Base-by-base conservation (phyloP, 1,139 yeast genomes). In the Debaryomycetaceae sp. region DNA sequence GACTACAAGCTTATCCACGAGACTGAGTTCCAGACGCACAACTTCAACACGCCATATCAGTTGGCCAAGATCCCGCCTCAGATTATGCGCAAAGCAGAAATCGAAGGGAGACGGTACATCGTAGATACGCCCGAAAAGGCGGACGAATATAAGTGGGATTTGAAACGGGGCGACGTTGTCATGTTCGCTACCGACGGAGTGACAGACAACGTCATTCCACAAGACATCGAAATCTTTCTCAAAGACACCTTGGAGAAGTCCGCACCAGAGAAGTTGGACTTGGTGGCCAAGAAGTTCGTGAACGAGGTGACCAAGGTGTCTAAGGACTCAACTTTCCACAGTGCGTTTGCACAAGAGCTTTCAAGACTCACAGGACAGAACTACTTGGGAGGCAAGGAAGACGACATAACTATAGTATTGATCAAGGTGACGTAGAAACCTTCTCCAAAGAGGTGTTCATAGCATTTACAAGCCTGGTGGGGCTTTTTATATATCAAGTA, bases 161-260 rank as follows among this genome's bases (percentile, higher is more conserved):
- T 87, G 42, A 56, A 81, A 55, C 78, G 76, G 46, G 81, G 83
- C 41, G 98, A 93, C 62, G 69, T 93, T 11, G 80, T 93, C 4
- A 66, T 93, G 47, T 83, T 91, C 59, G 95, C 96, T 38, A 89
- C 98, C 1, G 99, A 93, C 66, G 99, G 99, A 24, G 86, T 93
- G 42, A 83, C 88, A 23, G 99, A 93, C 65, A 93, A 93, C 62
- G 80, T 91, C 39, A 77, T 81, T 37, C 75, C 85, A 1, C 79
- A 80, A 43, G 97, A 90, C 59, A 84, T 90, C 44, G 89, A 83
- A 54, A 59, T 76, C 11, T 83, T 73, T 52, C 64, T 83, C 47
- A 67, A 67, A 37, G 87, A 82, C 56, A 72, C 75, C 42, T 50
- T 62, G 23, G 60, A 55, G 27, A 51, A 45, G n/a, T 42, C 58